phyloP scores from a whole-genome alignment of 2,329 filamentous ascomycete genomes.

The Aureobasidium sp. region DNA sequence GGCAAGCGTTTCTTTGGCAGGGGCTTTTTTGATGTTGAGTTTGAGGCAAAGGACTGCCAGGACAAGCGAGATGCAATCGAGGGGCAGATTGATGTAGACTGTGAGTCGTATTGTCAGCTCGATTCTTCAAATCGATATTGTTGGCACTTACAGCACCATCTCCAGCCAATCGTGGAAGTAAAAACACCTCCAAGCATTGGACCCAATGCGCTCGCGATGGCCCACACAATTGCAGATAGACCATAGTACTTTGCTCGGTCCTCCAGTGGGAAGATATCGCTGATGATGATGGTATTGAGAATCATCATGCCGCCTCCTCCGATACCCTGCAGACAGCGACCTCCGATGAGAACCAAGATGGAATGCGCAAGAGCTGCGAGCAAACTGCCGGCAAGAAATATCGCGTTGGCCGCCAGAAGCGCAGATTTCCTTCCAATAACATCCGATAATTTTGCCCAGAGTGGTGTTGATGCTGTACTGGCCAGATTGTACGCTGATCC shows the following conservation, averaged over 20 bases:
- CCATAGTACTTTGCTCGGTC: slow-evolving; percentile 40
- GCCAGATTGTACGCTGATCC: slow-evolving; percentile 8
- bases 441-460: slow-evolving; percentile 11
- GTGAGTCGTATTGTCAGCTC: slow-evolving; percentile 40
- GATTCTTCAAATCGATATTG: slow-evolving; percentile 20
- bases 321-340: slow-evolving; percentile 50
- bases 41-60: slow-evolving; percentile 48
- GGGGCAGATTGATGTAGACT: slow-evolving; percentile 50
- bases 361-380: slow-evolving; percentile 20
- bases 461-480: slow-evolving; percentile 12
- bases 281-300: slow-evolving; percentile 44
- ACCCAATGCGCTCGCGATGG: slow-evolving; percentile 37
- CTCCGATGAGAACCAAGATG: slow-evolving; percentile 41
- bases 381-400: slow-evolving; percentile 19
- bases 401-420: neutral
- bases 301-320: slow-evolving; percentile 44
- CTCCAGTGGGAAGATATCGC: slow-evolving; percentile 43
- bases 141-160: slow-evolving; percentile 15
- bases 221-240: slow-evolving; percentile 34
- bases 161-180: slow-evolving; percentile 17
- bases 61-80: slow-evolving; percentile 42
- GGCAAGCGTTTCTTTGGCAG: slow-evolving; percentile 40
- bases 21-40: slow-evolving; percentile 49
- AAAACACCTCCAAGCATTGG: slow-evolving; percentile 41
- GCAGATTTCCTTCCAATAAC: slow-evolving; percentile 2